phyloP scores from a whole-genome alignment of 352 stramenopile genomes.

The Globisporangium canariense region DNA sequence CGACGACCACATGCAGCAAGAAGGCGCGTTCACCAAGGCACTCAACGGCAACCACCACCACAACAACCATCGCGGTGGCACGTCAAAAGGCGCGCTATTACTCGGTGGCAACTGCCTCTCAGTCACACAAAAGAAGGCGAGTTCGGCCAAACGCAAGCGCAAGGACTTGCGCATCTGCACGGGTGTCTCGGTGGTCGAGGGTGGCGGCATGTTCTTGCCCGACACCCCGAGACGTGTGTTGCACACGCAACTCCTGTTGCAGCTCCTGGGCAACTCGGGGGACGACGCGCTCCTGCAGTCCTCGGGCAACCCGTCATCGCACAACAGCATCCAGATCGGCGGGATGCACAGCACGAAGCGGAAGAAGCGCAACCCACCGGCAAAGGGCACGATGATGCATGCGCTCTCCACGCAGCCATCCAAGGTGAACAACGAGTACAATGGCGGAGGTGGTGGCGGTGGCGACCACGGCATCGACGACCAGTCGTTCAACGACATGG shows the following conservation, averaged over 20 bases:
- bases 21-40: conserved; percentile 14
- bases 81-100: conserved; percentile 5
- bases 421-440: conserved; percentile 20
- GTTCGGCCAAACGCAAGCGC: conserved; percentile 72
- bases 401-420: conserved; percentile 33
- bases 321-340: conserved; percentile 12
- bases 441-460: background rate
- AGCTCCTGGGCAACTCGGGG: conserved; percentile 54
- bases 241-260: conserved; percentile 78
- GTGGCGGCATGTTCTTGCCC: conserved; percentile 67
- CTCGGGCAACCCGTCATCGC: background rate
- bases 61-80: conserved; percentile 7
- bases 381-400: conserved; percentile 21
- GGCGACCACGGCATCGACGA: conserved; percentile 19
- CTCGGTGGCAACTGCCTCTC: background rate
- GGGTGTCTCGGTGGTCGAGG: conserved; percentile 32
- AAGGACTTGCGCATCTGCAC: conserved; percentile 85
- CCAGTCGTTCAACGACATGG: conserved; percentile 49
- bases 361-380: conserved; percentile 46
- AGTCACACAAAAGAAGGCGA: conserved; percentile 38
- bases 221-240: conserved; percentile 70
- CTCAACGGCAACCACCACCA: conserved; percentile 4
- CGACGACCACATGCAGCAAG: conserved; percentile 7
- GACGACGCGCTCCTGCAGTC: conserved; percentile 27
- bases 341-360: conserved; percentile 37